Evolutionary conservation across 352 stramenopile species (phyloP).

Genomic region (Phytophthora crassamura): DNA sequence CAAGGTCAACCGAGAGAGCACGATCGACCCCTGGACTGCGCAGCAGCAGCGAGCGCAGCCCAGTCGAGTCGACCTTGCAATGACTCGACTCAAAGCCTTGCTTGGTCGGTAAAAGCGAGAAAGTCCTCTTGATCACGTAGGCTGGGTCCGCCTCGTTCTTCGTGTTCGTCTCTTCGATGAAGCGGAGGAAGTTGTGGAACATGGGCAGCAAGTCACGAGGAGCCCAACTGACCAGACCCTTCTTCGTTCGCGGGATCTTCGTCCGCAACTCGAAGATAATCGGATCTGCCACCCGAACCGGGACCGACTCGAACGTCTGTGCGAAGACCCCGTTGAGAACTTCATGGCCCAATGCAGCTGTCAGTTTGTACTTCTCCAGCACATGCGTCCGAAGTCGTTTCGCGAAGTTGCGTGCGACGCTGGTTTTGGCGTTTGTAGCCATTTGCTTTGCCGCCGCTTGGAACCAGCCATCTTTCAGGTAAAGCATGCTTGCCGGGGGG

Average conservation of each 20-base stretch:
- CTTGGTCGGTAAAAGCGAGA: slow-evolving; percentile 10
- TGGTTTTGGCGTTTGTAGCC: too few relatives aligned
- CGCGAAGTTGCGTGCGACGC: too few relatives aligned
- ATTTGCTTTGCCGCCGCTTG: too few relatives aligned
- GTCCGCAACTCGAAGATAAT: slow-evolving; percentile 4
- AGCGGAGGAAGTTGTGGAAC: slow-evolving; percentile 13
- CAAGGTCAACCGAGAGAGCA: neutral
- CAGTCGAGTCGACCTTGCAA: too few relatives aligned
- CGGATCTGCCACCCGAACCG: too few relatives aligned
- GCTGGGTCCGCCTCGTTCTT: neutral
- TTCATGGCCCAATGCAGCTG: too few relatives aligned
- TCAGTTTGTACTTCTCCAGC: too few relatives aligned
- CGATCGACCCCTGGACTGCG: slow-evolving; percentile 7
- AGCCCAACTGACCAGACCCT: slow-evolving; percentile 10
- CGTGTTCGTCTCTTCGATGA: slow-evolving; percentile 9
- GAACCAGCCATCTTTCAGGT: too few relatives aligned
- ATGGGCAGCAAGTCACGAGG: slow-evolving; percentile 10
- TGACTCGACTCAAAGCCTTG: slow-evolving; percentile 11
- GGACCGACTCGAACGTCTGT: neutral
- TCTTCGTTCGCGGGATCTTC: slow-evolving; percentile 1
- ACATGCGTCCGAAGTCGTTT: too few relatives aligned
- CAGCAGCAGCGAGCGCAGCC: neutral
- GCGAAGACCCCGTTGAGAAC: slow-evolving; percentile 11
- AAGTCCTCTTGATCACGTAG: slow-evolving; percentile 5
- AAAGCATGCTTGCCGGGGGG: too few relatives aligned